Conservation (phyloP, 2,329 filamentous ascomycete genomes). For the Colletotrichum musicola region DNA sequence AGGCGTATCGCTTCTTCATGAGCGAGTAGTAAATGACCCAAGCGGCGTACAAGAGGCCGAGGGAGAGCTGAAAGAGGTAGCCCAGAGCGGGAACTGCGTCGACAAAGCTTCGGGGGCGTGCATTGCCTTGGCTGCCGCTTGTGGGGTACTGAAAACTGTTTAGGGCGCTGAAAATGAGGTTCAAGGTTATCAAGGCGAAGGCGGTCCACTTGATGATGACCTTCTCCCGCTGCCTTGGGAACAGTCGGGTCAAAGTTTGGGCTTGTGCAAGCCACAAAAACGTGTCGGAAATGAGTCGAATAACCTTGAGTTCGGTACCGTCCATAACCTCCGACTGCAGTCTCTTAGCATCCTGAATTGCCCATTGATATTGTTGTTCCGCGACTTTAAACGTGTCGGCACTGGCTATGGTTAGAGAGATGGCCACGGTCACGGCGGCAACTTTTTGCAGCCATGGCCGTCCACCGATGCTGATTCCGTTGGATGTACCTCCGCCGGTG, state of each 20-base stretch:
- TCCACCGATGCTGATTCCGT: slow-evolving; percentile 87
- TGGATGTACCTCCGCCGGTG: slow-evolving; percentile 85
- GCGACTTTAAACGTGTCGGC: slow-evolving; percentile 91
- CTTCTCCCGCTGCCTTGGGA: slow-evolving; percentile 96
- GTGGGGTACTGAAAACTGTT: slow-evolving; percentile 80
- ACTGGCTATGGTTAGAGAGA: slow-evolving; percentile 94
- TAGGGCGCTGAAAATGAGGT: slow-evolving; percentile 90
- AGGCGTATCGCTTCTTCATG: slow-evolving; percentile 92
- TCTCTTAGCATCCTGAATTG: slow-evolving; percentile 82
- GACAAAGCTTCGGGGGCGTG: slow-evolving; percentile 80
- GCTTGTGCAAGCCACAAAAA: slow-evolving; percentile 98
- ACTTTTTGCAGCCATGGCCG: slow-evolving; percentile 94
- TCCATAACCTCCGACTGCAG: slow-evolving; percentile 85
- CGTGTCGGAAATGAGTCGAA: slow-evolving; percentile 92
- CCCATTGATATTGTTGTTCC: slow-evolving; percentile 81
- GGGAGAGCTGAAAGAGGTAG: slow-evolving; percentile 89
- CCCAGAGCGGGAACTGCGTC: slow-evolving; percentile 92
- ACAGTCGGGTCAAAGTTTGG: slow-evolving; percentile 94
- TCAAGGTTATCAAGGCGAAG: slow-evolving; percentile 90
- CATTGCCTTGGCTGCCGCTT: slow-evolving; percentile 64
- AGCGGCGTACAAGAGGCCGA: slow-evolving; percentile 89
- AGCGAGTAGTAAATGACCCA: slow-evolving; percentile 95
- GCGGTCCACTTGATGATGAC: slow-evolving; percentile 99
- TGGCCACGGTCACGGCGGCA: slow-evolving; percentile 77
- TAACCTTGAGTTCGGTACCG: slow-evolving; percentile 87